Percentiles rank a stretch among this genome's conserved stretches.
phyloP scores from a whole-genome alignment of 2,329 filamentous ascomycete genomes.

The Dendrostoma leiphaemia region DNA sequence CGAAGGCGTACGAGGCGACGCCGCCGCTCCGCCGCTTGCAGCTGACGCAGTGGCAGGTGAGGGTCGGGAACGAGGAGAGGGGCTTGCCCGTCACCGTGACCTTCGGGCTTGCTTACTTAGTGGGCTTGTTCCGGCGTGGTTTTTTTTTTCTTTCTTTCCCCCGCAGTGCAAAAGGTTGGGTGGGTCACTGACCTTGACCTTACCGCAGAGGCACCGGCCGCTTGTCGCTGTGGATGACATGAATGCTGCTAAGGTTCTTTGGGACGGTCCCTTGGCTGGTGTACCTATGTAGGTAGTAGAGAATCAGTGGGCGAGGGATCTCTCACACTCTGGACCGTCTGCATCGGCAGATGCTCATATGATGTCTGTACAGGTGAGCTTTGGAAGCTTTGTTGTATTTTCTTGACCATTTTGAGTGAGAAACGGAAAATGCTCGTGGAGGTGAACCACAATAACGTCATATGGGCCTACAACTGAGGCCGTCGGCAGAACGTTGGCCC shows the following conservation, averaged over 20 bases:
- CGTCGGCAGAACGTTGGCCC: background rate
- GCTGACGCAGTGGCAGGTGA: conserved; percentile 15
- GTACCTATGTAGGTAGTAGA: no score
- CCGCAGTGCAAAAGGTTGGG: background rate
- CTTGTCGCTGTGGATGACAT: background rate
- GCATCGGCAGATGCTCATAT: no score
- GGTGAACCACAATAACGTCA: background rate
- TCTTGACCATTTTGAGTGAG: no score
- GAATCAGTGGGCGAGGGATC: no score
- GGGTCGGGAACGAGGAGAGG: conserved; percentile 9
- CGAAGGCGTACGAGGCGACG: conserved; percentile 15
- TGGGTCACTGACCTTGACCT: conserved; percentile 6
- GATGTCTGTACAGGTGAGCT: no score
- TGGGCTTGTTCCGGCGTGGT: no score
- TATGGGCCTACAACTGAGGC: background rate
- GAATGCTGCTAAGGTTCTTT: background rate
- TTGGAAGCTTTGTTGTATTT: no score
- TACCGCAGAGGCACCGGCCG: conserved; percentile 16
- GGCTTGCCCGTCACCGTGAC: conserved; percentile 13
- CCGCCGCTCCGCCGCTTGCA: conserved; percentile 17
- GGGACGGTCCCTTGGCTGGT: no score
- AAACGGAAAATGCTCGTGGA: no score
- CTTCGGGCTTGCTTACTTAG: no score
- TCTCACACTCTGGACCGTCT: no score
- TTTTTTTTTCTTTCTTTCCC: no score